Conservation (phyloP, 2,329 filamentous ascomycete species). For the Phialophora macrospora region DNA sequence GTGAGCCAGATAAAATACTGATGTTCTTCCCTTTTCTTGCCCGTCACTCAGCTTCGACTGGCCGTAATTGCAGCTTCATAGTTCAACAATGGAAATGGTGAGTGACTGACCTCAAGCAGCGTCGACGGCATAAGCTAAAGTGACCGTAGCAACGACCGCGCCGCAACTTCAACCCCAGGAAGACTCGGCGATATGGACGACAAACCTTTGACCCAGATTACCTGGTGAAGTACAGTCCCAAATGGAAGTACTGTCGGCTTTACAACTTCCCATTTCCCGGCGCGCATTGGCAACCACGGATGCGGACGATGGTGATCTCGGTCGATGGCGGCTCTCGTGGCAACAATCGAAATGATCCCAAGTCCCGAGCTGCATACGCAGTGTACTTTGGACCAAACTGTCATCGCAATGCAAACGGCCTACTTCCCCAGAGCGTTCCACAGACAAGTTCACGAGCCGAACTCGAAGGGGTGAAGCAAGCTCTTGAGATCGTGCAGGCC, state of each 20-base stretch:
- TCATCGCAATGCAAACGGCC: constrained; percentile 29
- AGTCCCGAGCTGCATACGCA: constrained; percentile 31
- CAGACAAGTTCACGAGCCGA: constrained; percentile 62
- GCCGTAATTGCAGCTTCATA: neutral
- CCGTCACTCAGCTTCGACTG: neutral
- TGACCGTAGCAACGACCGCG: constrained; percentile 31
- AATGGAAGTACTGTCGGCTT: constrained; percentile 33
- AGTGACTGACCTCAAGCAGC: neutral
- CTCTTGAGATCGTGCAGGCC: constrained; percentile 42
- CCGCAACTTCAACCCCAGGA: constrained; percentile 37
- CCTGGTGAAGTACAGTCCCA: constrained; percentile 38
- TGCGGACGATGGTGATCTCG: constrained; percentile 35
- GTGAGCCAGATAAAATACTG: constrained; percentile 9
- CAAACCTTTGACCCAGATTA: constrained; percentile 34
- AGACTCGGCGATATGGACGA: constrained; percentile 34
- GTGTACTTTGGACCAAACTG: constrained; percentile 37
- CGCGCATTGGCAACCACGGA: constrained; percentile 32
- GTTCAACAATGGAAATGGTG: constrained; percentile 13
- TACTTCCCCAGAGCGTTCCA: constrained; percentile 22
- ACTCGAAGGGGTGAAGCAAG: constrained; percentile 60
- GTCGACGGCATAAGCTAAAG: neutral
- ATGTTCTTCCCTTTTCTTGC: neutral
- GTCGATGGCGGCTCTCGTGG: constrained; percentile 35
- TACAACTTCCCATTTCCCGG: constrained; percentile 35
- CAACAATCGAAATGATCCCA: constrained; percentile 30